Percentiles rank a stretch among this genome's conserved stretches.
Conservation (phyloP, 768 basidiomycete species). For the Leucosporidium yakuticum region DNA sequence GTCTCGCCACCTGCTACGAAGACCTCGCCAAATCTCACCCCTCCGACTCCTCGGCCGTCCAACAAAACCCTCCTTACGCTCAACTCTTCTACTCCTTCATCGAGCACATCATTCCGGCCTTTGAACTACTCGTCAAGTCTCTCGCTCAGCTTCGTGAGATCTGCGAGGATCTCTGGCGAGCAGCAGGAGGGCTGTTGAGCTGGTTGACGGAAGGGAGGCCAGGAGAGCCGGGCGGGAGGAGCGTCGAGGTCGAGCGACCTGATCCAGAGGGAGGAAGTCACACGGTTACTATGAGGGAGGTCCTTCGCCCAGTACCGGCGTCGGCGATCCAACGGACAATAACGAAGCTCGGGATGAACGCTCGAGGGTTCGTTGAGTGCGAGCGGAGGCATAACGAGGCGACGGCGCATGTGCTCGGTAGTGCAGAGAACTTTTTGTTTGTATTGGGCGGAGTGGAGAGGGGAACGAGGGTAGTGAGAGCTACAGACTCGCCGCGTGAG, state of each 20-base stretch:
- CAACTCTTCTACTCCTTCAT: not conserved
- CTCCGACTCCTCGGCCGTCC: not conserved
- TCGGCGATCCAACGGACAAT: not conserved
- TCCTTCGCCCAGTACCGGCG: not conserved
- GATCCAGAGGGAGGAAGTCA: constrained; percentile 9
- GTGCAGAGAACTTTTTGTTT: not conserved
- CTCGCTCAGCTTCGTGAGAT: not conserved
- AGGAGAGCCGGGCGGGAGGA: not conserved
- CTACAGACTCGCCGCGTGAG: not conserved
- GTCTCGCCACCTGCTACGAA: constrained; percentile 1
- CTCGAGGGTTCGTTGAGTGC: not conserved
- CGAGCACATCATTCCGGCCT: not conserved
- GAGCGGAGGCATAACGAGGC: not conserved
- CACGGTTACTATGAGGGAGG: not conserved
- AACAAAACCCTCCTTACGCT: not conserved
- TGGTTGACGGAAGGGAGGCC: too few relatives aligned
- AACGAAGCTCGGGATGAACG: not conserved
- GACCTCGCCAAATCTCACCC: not conserved
- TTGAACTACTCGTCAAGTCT: not conserved
- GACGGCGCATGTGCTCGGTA: not conserved
- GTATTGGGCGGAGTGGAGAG: not conserved
- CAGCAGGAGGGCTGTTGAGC: constrained; percentile 1
- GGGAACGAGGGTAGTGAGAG: not conserved
- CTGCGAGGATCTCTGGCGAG: constrained; percentile 6
- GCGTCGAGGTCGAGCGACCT: not conserved